Evolutionary conservation across 495 filamentous ascomycete species (phyloP).

Genomic region (Aspergillus incahuasiensis): DNA sequence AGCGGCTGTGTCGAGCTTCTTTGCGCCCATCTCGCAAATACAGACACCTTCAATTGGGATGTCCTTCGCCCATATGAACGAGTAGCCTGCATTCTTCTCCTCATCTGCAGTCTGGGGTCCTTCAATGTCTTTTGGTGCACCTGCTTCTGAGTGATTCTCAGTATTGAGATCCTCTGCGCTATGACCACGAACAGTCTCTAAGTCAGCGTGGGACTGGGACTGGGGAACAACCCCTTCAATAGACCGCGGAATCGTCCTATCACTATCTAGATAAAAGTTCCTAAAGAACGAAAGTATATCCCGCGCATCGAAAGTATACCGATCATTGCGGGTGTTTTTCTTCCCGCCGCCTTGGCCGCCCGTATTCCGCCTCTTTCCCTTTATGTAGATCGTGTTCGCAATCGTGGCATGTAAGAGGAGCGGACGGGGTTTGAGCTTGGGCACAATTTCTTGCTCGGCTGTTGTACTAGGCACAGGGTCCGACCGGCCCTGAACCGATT

Average conservation of each 20-base stretch:
- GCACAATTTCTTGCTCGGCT: slow-evolving; percentile 5
- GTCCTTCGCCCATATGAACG: slow-evolving; percentile 57
- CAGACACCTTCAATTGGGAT: slow-evolving; percentile 58
- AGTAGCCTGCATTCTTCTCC: slow-evolving; percentile 1
- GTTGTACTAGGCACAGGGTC: not conserved
- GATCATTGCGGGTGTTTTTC: slow-evolving; percentile 26
- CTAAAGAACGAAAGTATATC: slow-evolving; percentile 26
- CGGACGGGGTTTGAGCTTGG: slow-evolving; percentile 43
- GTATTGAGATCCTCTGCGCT: not conserved
- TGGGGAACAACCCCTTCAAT: not conserved
- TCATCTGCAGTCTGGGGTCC: not conserved
- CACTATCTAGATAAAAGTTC: slow-evolving; percentile 31
- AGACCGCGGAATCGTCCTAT: slow-evolving; percentile 18
- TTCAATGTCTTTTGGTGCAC: not conserved
- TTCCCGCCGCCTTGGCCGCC: not conserved
- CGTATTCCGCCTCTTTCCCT: not conserved
- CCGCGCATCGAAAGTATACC: slow-evolving; percentile 38
- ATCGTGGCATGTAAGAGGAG: slow-evolving; percentile 81
- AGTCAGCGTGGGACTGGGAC: not conserved
- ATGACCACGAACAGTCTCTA: not conserved
- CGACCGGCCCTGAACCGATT: not conserved
- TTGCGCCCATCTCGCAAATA: slow-evolving; percentile 77
- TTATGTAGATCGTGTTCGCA: slow-evolving; percentile 79
- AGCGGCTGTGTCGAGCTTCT: slow-evolving; percentile 41
- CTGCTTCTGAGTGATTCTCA: not conserved